These are phyloP conservation scores for Salisapilia sapeloensis DNA, from an alignment of 352 stramenopile species.

Conservation along the genomic window DNA sequence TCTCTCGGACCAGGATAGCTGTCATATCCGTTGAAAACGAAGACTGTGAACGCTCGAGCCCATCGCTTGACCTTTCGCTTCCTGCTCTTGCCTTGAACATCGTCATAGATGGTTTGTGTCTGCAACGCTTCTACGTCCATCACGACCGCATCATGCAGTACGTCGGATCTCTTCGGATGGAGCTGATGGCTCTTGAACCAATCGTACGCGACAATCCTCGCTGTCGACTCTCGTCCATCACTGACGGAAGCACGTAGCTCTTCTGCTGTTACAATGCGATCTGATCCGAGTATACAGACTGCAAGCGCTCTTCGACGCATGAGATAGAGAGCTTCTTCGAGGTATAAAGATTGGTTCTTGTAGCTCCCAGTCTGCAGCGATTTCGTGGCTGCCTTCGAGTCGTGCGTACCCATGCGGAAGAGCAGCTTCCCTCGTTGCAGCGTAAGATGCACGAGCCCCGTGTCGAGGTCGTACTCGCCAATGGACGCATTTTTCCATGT, in stretches of 20 bases:
- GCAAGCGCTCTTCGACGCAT: conserved; percentile 25
- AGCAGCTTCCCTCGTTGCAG: conserved; percentile 48
- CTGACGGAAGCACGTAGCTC: background rate
- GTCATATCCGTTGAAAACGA: too few relatives aligned
- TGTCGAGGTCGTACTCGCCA: conserved; percentile 30
- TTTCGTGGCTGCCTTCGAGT: conserved; percentile 11
- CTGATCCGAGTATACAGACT: conserved; percentile 15
- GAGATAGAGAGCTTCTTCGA: conserved; percentile 55
- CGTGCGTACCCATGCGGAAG: conserved; percentile 51
- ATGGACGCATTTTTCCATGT: conserved; percentile 28
- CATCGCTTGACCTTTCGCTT: too few relatives aligned
- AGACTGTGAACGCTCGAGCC: too few relatives aligned
- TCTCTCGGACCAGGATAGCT: too few relatives aligned
- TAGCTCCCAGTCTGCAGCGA: conserved; percentile 17
- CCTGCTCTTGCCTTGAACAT: too few relatives aligned
- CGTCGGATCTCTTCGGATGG: too few relatives aligned
- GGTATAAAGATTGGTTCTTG: conserved; percentile 42
- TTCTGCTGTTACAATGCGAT: background rate
- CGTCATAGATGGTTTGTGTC: too few relatives aligned
- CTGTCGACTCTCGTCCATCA: conserved; percentile 10
- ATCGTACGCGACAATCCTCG: conserved; percentile 30
- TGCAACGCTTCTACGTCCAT: too few relatives aligned
- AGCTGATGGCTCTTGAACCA: conserved; percentile 55
- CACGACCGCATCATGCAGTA: too few relatives aligned
- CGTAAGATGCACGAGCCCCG: conserved; percentile 49